These are phyloP conservation scores for Pyrenula massariospora DNA, from an alignment of 495 filamentous ascomycete species.

Conservation along the genomic window DNA sequence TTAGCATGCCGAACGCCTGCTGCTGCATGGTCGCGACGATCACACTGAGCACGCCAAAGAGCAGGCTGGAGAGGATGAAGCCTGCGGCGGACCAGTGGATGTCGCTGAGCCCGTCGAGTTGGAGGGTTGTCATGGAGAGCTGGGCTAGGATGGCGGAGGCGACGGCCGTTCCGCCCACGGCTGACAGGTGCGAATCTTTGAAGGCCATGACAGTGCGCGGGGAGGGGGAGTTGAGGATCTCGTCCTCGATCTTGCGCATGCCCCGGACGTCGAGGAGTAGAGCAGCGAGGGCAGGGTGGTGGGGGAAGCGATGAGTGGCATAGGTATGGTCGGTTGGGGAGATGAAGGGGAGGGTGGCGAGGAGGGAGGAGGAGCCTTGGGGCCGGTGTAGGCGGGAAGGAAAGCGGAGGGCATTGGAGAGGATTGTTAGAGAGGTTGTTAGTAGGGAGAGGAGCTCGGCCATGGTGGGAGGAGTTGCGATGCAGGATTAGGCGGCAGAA, in stretches of 20 bases:
- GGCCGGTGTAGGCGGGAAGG: background rate
- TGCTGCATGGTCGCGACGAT: background rate
- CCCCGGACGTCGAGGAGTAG: background rate
- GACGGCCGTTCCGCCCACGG: background rate
- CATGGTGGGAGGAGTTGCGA: background rate
- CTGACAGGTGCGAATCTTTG: background rate
- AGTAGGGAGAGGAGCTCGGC: background rate
- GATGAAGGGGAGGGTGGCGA: background rate
- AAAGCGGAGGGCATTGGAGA: background rate
- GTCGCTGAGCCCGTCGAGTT: background rate
- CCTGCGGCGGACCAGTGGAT: background rate
- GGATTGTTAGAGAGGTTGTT: background rate
- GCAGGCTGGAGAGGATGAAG: background rate
- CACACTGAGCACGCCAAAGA: background rate
- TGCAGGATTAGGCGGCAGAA: no score
- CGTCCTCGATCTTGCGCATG: background rate
- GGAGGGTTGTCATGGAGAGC: background rate
- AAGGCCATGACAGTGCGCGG: background rate
- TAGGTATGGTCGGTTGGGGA: background rate
- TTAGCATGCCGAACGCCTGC: background rate
- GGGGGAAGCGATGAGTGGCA: background rate
- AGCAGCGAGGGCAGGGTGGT: background rate
- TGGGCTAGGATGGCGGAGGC: background rate
- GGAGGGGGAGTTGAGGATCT: background rate
- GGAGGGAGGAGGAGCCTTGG: background rate